These are phyloP conservation scores for Penicillium daleae DNA, from an alignment of 495 filamentous ascomycete species.

Conservation along the genomic window DNA sequence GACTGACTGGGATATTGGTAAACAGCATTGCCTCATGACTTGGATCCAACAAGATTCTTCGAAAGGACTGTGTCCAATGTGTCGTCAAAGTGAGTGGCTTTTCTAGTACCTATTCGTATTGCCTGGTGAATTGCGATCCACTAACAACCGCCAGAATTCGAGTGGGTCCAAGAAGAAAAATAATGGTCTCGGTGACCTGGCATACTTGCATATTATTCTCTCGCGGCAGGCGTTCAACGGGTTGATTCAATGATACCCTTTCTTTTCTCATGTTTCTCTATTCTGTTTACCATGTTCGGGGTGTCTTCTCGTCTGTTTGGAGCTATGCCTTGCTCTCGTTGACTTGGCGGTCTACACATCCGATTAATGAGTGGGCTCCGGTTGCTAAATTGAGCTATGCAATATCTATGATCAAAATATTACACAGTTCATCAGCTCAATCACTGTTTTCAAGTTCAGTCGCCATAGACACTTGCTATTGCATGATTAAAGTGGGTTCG, in stretches of 20 bases:
- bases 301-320: background rate
- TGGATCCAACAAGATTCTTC: constrained; percentile 96
- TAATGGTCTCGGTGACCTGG: constrained; percentile 28
- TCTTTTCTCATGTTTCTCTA: background rate
- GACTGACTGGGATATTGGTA: constrained; percentile 12
- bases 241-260: constrained; percentile 24
- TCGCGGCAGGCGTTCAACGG: constrained; percentile 11
- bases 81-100: constrained; percentile 78
- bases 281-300: too few relatives aligned
- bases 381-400: too few relatives aligned
- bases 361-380: too few relatives aligned
- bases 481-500: background rate
- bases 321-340: background rate
- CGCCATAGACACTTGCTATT: background rate
- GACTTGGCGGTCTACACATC: background rate
- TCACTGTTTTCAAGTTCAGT: background rate
- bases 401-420: background rate
- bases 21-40: constrained; percentile 88
- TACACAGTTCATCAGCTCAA: background rate
- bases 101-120: background rate
- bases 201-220: constrained; percentile 14
- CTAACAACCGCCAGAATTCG: constrained; percentile 61
- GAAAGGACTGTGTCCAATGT: constrained; percentile 97
- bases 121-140: background rate
- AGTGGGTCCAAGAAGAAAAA: constrained; percentile 61